phyloP scores from a whole-genome alignment of 306 rosid species.

The Fragaria vesca region DNA sequence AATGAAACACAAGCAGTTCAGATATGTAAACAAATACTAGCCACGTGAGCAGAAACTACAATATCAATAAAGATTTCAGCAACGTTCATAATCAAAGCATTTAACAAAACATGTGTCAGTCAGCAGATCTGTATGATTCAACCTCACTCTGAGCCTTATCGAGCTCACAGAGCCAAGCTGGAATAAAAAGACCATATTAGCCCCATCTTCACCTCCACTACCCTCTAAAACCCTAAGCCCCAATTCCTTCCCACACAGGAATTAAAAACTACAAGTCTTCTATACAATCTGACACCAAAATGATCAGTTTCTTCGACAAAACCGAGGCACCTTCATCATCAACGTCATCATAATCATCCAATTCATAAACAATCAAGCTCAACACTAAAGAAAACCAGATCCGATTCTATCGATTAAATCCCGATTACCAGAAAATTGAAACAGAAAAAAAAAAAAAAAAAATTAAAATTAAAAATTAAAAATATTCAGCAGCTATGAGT shows the following conservation, averaged over 20 bases:
- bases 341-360: background rate
- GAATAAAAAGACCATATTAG: conserved; percentile 22
- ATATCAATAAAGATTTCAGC: conserved; percentile 20
- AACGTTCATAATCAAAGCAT: conserved; percentile 19
- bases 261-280: background rate
- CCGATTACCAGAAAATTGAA: background rate
- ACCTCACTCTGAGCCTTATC: background rate
- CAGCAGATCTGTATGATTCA: conserved; percentile 5
- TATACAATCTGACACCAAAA: conserved; percentile 3
- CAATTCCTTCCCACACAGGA: background rate
- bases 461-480: background rate
- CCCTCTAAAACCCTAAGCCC: conserved; percentile 30
- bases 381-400: background rate
- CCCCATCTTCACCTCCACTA: conserved; percentile 10
- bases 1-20: background rate
- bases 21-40: background rate
- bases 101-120: conserved; percentile 21
- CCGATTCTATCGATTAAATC: background rate
- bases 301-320: conserved; percentile 6
- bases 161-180: conserved; percentile 6
- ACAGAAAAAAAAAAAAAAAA: background rate
- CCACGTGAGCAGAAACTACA: conserved; percentile 23
- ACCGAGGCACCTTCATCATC: conserved; percentile 18
- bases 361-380: background rate
- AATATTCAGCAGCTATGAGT: background rate